Percentiles rank a stretch among this genome's conserved stretches.
These are phyloP conservation scores for Adansonia rubrostipa DNA, from an alignment of 441 rosid species.

Conservation along the genomic window DNA sequence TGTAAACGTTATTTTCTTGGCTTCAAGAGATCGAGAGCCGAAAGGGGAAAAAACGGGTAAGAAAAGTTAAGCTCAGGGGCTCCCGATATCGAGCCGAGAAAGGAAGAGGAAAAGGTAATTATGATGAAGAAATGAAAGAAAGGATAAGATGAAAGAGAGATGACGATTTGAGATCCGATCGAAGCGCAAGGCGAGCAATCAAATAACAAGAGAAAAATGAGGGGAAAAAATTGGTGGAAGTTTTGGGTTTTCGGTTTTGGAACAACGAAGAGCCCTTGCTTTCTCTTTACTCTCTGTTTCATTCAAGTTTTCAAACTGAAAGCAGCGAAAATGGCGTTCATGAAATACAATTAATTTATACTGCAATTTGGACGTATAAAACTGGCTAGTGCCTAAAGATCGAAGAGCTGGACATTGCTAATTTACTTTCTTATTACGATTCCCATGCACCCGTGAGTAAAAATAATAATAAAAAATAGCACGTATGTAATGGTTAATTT, in stretches of 20 bases:
- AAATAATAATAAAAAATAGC: no score
- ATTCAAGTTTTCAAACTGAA: not conserved
- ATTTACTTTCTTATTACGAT: no score
- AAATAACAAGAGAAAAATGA: not conserved
- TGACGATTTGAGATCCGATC: conserved; percentile 28
- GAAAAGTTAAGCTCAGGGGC: not conserved
- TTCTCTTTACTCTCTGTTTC: not conserved
- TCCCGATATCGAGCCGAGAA: conserved; percentile 22
- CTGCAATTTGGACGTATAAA: not conserved
- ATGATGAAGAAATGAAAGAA: not conserved
- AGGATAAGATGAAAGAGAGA: not conserved
- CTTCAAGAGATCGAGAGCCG: conserved; percentile 24
- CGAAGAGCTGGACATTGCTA: no score
- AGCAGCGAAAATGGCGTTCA: conserved; percentile 4
- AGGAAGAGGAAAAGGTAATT: not conserved
- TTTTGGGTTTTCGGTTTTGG: not conserved
- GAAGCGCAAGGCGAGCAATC: conserved; percentile 19
- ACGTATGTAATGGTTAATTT: no score
- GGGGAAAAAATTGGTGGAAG: not conserved
- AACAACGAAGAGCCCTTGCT: not conserved
- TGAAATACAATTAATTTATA: not conserved
- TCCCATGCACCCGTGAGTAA: no score
- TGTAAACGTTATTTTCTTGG: not conserved
- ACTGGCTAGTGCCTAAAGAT: not conserved
- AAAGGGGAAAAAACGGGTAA: not conserved